A percentile compares a stretch with the other conserved stretches of the same genome.
Evolutionary conservation across 2,329 filamentous ascomycete species (phyloP).

Genomic region (Verticillium tricorpus): DNA sequence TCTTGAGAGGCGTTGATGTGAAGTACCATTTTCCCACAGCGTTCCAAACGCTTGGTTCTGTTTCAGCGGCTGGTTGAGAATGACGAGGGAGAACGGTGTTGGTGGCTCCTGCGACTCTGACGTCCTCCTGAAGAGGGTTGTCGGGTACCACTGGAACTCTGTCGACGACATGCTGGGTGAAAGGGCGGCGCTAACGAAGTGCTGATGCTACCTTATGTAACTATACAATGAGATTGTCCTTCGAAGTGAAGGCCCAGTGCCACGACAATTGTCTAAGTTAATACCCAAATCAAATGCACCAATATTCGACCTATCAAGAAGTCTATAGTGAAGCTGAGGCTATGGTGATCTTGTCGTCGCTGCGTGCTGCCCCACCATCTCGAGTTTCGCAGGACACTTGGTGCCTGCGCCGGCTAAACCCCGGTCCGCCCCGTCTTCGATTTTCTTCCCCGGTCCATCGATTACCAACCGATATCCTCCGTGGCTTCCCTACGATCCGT

Average conservation of each 20-base stretch:
- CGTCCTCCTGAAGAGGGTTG: constrained; percentile 27
- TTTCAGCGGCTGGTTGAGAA: constrained; percentile 48
- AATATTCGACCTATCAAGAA: not conserved
- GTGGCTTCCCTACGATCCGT: not conserved
- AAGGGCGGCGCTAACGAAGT: too few relatives aligned
- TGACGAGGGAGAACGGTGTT: constrained; percentile 37
- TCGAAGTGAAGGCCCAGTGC: too few relatives aligned
- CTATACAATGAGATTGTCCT: not conserved
- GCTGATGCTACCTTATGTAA: not conserved
- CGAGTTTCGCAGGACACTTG: not conserved
- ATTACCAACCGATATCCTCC: constrained; percentile 10
- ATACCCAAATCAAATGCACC: not conserved
- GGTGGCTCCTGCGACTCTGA: constrained; percentile 12
- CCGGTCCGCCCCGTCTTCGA: constrained; percentile 6
- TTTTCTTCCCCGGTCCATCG: constrained; percentile 11
- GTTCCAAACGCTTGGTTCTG: constrained; percentile 41
- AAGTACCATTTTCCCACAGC: constrained; percentile 45
- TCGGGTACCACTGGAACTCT: constrained; percentile 34
- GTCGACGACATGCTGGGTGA: not conserved
- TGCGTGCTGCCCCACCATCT: not conserved
- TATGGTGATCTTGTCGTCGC: not conserved
- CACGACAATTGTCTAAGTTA: too few relatives aligned
- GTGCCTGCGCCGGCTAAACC: constrained; percentile 11
- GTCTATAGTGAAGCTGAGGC: not conserved
- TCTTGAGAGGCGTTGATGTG: not conserved